Base-by-base conservation (phyloP, 257 asterid species). In the Nemophila menziesii region DNA sequence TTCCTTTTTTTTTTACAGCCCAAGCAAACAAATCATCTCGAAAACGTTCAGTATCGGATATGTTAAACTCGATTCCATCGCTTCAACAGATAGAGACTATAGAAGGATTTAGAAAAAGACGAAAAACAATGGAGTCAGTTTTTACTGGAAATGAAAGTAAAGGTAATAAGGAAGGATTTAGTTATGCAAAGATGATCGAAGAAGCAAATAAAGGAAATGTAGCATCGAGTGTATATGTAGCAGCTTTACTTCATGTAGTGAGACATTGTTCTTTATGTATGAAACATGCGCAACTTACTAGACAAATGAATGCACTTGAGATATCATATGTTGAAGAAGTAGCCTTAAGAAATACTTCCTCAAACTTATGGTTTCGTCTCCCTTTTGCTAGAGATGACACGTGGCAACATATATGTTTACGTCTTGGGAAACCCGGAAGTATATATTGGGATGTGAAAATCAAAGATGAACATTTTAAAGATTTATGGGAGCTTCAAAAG, bases 401-500 rank as follows among this genome's bases (percentile, higher is more conserved):
- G 8, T 90, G 93, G 99, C 83, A 75, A 61, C 72, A 72, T 60
- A 75, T 85, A 65, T 85, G 92, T 54, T 71, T 90, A 76, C 74
- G 99, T 67, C 72, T 90, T 55, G 99, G 96, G 43, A 78, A 82
- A 61, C 96, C 99, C 67, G 99, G 96, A 71, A 90, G 94, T 65
- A 67, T 90, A 89, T 74, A 77, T 55, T 90, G 99, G 99, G 99
- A 90, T 71, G 99, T 90, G 59, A 85, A 75, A 65, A 78, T 90
- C 53, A 70, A 71, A 51, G 99, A 90, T 66, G 73, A 85, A 39
- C 86, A 85, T 67, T 90, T 77, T 47, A 69, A 66, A 49, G 92
- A 85, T 66, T 62, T 85, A 76, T 85, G 96, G 92, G 94, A 90
- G 74, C 99, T 90, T 73, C 94, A 79, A 63, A 82, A 75, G 62